Evolutionary conservation across 768 basidiomycete genomes (phyloP).

Genomic region (Leccinum aurantiacum): DNA sequence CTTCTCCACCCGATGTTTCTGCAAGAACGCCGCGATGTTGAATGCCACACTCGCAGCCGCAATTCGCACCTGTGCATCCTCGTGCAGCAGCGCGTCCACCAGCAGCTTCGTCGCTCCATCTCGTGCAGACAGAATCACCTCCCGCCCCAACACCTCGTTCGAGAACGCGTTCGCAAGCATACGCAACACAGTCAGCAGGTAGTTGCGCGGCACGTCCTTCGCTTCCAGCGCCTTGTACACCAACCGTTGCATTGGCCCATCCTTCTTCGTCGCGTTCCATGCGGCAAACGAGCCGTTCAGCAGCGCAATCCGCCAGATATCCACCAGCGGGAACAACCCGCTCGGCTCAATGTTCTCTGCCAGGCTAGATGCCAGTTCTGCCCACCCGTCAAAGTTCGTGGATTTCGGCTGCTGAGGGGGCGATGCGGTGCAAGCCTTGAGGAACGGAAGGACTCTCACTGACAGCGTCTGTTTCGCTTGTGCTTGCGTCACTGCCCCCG

Average conservation of each 20-base stretch:
- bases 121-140: constrained; percentile 39
- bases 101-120: constrained; percentile 51
- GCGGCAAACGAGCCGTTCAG: constrained; percentile 58
- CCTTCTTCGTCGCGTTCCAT: constrained; percentile 43
- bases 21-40: constrained; percentile 66
- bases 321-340: constrained; percentile 76
- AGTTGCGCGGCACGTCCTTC: constrained; percentile 46
- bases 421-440: constrained; percentile 51
- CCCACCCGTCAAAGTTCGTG: constrained; percentile 47
- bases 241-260: constrained; percentile 46
- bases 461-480: constrained; percentile 53
- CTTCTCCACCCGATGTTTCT: constrained; percentile 55
- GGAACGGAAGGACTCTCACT: constrained; percentile 55
- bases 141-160: constrained; percentile 36
- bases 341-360: constrained; percentile 45
- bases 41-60: constrained; percentile 84
- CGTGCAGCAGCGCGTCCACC: constrained; percentile 65
- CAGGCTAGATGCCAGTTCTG: constrained; percentile 45
- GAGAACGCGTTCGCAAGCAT: constrained; percentile 70
- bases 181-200: constrained; percentile 63
- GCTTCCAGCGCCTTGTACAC: constrained; percentile 44
- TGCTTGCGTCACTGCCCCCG: constrained; percentile 27
- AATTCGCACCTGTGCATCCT: constrained; percentile 65
- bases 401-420: constrained; percentile 31
- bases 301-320: constrained; percentile 78